Conservation (phyloP, 2,329 filamentous ascomycete genomes). For the Cercospora sojina region DNA sequence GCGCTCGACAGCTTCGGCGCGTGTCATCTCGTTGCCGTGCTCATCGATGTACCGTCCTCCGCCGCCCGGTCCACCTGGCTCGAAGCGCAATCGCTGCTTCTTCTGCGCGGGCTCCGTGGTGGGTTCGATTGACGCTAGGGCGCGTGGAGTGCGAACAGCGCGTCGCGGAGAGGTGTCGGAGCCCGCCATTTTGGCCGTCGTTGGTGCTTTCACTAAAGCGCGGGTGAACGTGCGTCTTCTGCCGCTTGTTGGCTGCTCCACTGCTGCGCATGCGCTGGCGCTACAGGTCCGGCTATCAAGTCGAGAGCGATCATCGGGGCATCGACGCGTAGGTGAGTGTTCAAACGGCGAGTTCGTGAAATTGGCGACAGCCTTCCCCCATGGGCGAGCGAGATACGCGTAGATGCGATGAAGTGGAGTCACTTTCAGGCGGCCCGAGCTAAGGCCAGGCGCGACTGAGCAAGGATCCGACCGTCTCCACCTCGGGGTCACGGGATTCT, state of each 20-base stretch:
- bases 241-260: conserved; percentile 6
- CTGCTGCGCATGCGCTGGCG: conserved; percentile 1
- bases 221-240: conserved; percentile 1
- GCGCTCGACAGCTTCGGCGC: conserved; percentile 43
- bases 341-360: not conserved
- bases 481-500: not conserved
- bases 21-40: conserved; percentile 60
- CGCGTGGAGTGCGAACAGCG: conserved; percentile 33
- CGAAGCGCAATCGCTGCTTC: conserved; percentile 60
- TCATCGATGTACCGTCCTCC: conserved; percentile 81
- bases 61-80: conserved; percentile 82
- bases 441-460: not conserved
- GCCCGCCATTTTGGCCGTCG: conserved; percentile 29
- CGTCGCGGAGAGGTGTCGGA: conserved; percentile 31
- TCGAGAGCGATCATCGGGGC: not conserved
- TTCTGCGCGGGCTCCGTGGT: conserved; percentile 45
- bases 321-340: not conserved
- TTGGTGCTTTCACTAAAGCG: conserved; percentile 11
- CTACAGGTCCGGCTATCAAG: not conserved
- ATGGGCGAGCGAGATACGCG: conserved; percentile 1
- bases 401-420: conserved; percentile 7
- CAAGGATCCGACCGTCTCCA: not conserved
- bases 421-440: not conserved
- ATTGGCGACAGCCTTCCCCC: not conserved
- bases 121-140: conserved; percentile 33